Conservation (phyloP, 2,329 filamentous ascomycete species). For the Berkeleyomyces rouxiae region DNA sequence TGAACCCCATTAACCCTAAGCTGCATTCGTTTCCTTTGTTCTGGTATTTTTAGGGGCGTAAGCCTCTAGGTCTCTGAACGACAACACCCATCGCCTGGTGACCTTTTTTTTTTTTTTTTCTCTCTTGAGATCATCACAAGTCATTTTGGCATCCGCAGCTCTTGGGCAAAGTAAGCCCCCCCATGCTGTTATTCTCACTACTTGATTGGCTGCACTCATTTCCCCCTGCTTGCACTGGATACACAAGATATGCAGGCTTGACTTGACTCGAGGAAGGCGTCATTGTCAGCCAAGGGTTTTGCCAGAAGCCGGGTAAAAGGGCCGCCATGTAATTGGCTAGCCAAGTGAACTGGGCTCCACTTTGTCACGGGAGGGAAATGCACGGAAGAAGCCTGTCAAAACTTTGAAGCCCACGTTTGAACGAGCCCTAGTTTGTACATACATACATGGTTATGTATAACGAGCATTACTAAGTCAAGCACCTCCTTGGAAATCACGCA, state of each 20-base stretch:
- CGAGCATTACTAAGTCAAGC: neutral
- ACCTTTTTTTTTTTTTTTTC: neutral
- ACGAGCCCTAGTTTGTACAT: neutral
- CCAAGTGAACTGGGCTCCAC: neutral
- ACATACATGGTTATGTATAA: neutral
- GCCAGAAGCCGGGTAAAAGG: neutral
- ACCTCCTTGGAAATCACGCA: neutral
- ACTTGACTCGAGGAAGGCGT: neutral
- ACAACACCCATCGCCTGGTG: neutral
- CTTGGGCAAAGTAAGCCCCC: too few species aligned
- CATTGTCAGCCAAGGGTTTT: neutral
- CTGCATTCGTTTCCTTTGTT: neutral
- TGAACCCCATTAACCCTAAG: too few species aligned
- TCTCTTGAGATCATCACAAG: neutral
- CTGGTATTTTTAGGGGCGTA: neutral
- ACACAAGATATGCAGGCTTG: neutral
- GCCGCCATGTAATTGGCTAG: neutral
- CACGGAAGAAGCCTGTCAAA: neutral
- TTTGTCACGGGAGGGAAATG: neutral
- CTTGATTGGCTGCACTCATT: neutral
- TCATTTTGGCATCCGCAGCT: too few species aligned
- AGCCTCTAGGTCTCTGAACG: neutral
- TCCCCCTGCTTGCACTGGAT: neutral
- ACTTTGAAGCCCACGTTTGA: neutral
- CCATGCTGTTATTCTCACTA: neutral